Percentiles rank a stretch among this genome's conserved stretches.
These are phyloP conservation scores for Suillus tomentosus DNA, from an alignment of 768 basidiomycete genomes.

Conservation along the genomic window DNA sequence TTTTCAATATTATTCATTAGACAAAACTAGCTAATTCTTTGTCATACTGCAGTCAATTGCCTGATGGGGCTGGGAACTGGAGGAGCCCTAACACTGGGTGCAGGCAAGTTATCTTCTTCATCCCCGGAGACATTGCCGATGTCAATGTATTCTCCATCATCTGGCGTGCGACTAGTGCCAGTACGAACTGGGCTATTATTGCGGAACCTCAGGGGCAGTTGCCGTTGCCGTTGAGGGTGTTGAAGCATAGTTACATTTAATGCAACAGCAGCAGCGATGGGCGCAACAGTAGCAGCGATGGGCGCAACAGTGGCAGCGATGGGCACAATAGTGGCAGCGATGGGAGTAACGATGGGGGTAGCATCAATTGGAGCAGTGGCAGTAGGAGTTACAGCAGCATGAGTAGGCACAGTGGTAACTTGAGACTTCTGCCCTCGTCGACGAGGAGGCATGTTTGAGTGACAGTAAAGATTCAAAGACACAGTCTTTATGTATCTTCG, in stretches of 20 bases:
- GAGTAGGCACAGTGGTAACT: background rate
- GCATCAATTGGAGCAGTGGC: background rate
- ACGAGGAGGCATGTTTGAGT: background rate
- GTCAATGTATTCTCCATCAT: background rate
- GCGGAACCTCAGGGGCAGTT: background rate
- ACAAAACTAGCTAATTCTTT: no score
- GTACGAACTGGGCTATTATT: background rate
- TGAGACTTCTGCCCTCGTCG: background rate
- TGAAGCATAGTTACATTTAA: background rate
- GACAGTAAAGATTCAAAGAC: background rate
- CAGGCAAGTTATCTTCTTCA: background rate
- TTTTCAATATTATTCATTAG: no score
- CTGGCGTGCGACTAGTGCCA: background rate
- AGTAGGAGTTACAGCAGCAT: background rate
- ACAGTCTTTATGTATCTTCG: background rate
- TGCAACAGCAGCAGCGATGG: background rate
- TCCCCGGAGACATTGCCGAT: background rate
- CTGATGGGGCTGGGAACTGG: background rate
- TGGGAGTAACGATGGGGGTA: background rate
- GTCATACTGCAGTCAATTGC: no score
- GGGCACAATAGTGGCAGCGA: background rate
- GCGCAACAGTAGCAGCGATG: background rate
- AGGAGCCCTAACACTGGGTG: background rate
- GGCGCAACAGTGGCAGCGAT: background rate
- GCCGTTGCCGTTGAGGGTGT: background rate